Evolutionary conservation across 129 eudicot genomes (phyloP).

Genomic region (Escallonia herrerae): DNA sequence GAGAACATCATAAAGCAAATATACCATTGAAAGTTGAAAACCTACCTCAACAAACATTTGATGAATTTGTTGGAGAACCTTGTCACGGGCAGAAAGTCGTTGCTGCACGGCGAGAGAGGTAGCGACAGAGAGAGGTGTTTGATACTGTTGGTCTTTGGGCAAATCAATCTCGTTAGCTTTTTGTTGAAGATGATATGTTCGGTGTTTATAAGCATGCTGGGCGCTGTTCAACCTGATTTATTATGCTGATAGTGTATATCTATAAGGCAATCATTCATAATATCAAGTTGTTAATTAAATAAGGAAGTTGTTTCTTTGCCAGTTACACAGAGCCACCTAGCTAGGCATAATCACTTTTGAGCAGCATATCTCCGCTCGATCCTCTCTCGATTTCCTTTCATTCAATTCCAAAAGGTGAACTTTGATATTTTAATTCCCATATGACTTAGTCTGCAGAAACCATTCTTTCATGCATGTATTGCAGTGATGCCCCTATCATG

Average conservation of each 20-base stretch:
- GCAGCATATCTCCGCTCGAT: slow-evolving; percentile 14
- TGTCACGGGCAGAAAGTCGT: too few relatives aligned
- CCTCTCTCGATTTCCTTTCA: slow-evolving; percentile 14
- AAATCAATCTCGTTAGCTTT: too few relatives aligned
- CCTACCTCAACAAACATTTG: too few relatives aligned
- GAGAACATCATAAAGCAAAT: too few relatives aligned
- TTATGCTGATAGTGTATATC: not conserved
- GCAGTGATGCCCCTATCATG: not conserved
- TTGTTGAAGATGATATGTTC: too few relatives aligned
- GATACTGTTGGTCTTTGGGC: too few relatives aligned
- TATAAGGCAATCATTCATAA: not conserved
- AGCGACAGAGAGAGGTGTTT: too few relatives aligned
- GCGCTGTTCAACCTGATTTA: not conserved
- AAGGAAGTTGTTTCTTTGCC: not conserved
- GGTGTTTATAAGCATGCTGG: too few relatives aligned
- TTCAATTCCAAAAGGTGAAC: slow-evolving; percentile 10
- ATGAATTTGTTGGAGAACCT: too few relatives aligned
- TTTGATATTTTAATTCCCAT: not conserved
- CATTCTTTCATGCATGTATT: too few relatives aligned
- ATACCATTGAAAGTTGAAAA: too few relatives aligned
- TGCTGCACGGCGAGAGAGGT: too few relatives aligned
- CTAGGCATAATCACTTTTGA: not conserved
- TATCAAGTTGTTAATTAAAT: not conserved
- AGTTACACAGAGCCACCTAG: not conserved
- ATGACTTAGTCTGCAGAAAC: not conserved